phyloP scores from a whole-genome alignment of 306 rosid genomes.

The Ochetophila trinervis region DNA sequence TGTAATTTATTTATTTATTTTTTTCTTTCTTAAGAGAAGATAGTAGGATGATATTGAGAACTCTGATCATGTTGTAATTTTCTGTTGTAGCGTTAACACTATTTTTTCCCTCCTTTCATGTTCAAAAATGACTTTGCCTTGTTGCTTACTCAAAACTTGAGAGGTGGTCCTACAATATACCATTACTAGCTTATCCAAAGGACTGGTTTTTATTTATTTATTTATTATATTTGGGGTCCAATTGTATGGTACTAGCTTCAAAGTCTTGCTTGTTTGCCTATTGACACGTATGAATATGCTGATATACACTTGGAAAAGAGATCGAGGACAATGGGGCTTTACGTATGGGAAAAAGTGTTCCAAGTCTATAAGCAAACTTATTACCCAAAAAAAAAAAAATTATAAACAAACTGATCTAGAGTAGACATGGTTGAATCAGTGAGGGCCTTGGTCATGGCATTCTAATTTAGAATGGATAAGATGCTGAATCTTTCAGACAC shows the following conservation, averaged over 20 bases:
- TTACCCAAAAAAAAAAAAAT: background rate
- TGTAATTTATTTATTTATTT: constrained; percentile 20
- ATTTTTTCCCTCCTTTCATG: background rate
- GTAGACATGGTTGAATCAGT: background rate
- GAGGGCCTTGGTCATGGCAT: background rate
- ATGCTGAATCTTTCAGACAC: background rate
- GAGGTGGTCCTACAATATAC: background rate
- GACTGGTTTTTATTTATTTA: background rate
- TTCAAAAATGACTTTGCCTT: constrained; percentile 4
- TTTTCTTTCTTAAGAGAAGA: constrained; percentile 13
- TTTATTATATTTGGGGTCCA: background rate
- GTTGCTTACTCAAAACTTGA: background rate
- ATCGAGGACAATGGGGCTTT: background rate
- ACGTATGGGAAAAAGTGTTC: constrained; percentile 11
- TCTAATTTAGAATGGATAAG: background rate
- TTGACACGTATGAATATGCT: background rate
- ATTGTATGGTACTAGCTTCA: constrained; percentile 5
- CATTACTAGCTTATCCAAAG: background rate
- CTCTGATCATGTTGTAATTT: constrained; percentile 16
- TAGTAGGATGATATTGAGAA: constrained; percentile 16
- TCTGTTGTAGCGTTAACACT: constrained; percentile 18
- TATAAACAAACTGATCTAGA: constrained; percentile 12
- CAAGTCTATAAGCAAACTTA: constrained; percentile 16
- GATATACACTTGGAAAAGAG: too few species aligned
- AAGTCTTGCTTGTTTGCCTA: background rate